A percentile compares a stretch with the other conserved stretches of the same genome.
Conservation (phyloP, 2,329 filamentous ascomycete species). For the Parafenestella ontariensis region DNA sequence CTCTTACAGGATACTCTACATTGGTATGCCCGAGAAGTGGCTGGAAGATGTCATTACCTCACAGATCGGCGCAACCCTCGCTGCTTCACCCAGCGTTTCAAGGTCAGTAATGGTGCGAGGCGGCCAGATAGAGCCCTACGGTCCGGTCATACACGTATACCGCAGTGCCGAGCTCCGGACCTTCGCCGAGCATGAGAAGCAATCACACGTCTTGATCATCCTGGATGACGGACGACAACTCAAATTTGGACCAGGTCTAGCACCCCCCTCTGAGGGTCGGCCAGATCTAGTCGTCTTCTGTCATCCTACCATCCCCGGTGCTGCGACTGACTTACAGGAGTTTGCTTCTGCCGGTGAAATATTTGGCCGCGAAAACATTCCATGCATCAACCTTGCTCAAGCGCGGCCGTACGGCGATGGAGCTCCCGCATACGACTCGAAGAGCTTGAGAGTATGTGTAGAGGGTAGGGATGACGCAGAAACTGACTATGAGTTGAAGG, state of each 20-base stretch:
- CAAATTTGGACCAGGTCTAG: constrained; percentile 19
- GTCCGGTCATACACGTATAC: constrained; percentile 38
- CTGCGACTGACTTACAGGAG: constrained; percentile 21
- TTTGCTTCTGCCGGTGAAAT: constrained; percentile 31
- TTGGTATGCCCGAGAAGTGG: constrained; percentile 42
- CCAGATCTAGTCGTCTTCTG: constrained; percentile 46
- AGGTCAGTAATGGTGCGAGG: constrained; percentile 43
- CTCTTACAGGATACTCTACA: constrained; percentile 43
- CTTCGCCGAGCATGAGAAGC: constrained; percentile 9
- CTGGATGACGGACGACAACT: constrained; percentile 36
- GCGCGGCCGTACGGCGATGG: constrained; percentile 35
- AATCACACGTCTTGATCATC: constrained; percentile 17
- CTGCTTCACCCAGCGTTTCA: constrained; percentile 38
- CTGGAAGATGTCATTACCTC: constrained; percentile 37
- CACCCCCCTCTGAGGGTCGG: constrained; percentile 7
- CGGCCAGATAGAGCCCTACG: constrained; percentile 42
- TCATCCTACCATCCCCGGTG: constrained; percentile 23
- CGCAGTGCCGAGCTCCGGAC: constrained; percentile 32
- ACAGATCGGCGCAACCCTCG: constrained; percentile 42
- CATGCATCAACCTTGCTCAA: constrained; percentile 41
- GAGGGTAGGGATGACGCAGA: constrained; percentile 35
- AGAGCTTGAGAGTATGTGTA: constrained; percentile 38
- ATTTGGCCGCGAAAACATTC: constrained; percentile 32
- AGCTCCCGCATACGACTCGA: constrained; percentile 23
- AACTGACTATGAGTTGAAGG: constrained; percentile 34